Base-by-base conservation (phyloP, 805 yeast genomes). In the Torulaspora franciscae region DNA sequence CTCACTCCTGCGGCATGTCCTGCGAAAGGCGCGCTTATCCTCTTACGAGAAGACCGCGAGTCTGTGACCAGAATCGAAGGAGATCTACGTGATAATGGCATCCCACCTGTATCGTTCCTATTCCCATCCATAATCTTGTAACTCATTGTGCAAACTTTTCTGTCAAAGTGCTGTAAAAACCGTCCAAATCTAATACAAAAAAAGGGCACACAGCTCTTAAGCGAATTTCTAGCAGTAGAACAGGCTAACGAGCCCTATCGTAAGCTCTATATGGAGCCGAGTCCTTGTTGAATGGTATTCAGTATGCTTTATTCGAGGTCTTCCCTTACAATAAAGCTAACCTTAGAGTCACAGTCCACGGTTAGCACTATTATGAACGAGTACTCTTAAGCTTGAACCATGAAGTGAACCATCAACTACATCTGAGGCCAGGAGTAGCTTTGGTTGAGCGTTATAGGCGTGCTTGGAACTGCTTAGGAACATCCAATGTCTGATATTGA, bases 31-130 rank as follows among this genome's bases (percentile, higher is more conserved):
- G 91, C 93, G 45, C 69, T 63, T 26, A 56, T 50, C 40, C 82
- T 62, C n/a, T 73, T 68, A 22, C 76, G 74, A 4, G 76, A 63
- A 49, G 79, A 74, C 48, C 98, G 72, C 2, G 86, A 79, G 67
- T 90, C 98, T 0, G 98, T 91, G 30, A 90, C 98, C 46, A 90
- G 73, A 58, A 90, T 90, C 1, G 96, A 86, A 8, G 98, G 97
- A 25, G 96, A 86, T 56, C 97, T 69, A 56, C 85, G 86, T 10
- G 95, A 54, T 59, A 64, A 49, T 11, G 45, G 38, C 27, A 32
- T 26, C 6, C 25, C 43, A 25, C 19, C 35, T 2, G 40, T 13
- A n/a, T 36, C 40, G 23, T 15, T n/a, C 15, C 32, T 37, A 34
- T 44, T 32, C 30, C 27, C 34, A 24, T 32, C 32, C 11, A 26